Base-by-base conservation (phyloP, 2,329 filamentous ascomycete genomes). In the Fusarium sp. region DNA sequence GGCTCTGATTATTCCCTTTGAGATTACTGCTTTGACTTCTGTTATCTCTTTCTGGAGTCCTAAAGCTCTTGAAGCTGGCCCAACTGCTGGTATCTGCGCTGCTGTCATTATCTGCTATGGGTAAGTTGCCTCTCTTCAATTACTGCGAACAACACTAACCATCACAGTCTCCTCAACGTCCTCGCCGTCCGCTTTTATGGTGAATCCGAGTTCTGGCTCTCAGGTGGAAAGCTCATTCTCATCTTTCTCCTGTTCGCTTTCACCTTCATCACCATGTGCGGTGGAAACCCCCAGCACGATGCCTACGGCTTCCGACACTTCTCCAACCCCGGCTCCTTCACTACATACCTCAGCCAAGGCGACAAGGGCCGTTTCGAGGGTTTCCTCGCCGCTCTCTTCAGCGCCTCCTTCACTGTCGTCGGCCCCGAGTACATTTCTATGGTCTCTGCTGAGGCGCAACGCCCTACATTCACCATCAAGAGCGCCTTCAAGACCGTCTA, bases 301-400 rank as follows among this genome's bases (percentile, higher is more conserved):
- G 83, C 86, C 4, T 85, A 89, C 56, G 90, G 91, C 1, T 92
- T 92, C 76, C 79, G 85, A 47, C 91, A 91, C 77, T 94, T 91
- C 89, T 86, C 83, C 46, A 81, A 88, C 42, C 90, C 90, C 0
- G 89, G 88, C 2, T 42, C 75, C 0, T 77, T 78, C 59, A 85
- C 83, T 5, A 86, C 89, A 66, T 82, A 88, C 57, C 84, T 90
- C 59, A 85, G 87, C 51, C 81, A 81, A 0, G 91, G 90, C 1
- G 76, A 84, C 43, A 83, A 91, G 0, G 92, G 91, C 15, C 84
- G 85, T 34, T 92, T 90, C 71, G 82, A 92, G 11, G 91, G 90
- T 0, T 92, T 92, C 75, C 79, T 91, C 27, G 86, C 89, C 52
- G 89, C 88, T 63, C 78, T 91, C 55, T 90, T 89, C 66, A 84